phyloP scores from a whole-genome alignment of 1,284 basidiomycete species.

The Cronartium quercuum region DNA sequence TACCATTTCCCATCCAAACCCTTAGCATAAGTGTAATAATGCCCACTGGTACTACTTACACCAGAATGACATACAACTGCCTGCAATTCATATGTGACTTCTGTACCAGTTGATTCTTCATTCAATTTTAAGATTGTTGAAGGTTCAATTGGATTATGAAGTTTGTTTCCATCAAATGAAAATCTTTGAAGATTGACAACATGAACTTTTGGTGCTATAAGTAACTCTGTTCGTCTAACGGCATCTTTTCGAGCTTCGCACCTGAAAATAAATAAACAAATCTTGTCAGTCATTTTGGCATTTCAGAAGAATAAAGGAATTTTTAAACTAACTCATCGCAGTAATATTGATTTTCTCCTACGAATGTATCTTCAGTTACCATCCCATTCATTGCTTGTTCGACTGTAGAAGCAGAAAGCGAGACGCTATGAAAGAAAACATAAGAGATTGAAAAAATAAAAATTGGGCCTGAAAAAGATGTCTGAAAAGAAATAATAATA shows the following conservation, averaged over 20 bases:
- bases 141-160: neutral
- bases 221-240: neutral
- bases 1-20: neutral
- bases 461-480: no score
- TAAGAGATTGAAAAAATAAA: neutral
- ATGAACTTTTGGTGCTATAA: neutral
- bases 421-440: no score
- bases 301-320: no score
- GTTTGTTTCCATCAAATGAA: neutral
- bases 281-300: no score
- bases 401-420: neutral
- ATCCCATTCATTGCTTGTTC: neutral
- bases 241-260: neutral
- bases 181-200: neutral
- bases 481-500: no score
- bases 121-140: neutral
- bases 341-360: neutral
- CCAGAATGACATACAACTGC: neutral
- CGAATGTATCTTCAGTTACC: neutral
- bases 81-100: neutral
- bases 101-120: neutral
- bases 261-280: no score
- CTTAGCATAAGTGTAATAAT: neutral
- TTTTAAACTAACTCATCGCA: no score
- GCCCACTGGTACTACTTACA: neutral